Percentiles rank a stretch among this genome's conserved stretches.
These are phyloP conservation scores for Nannochloris sp. DNA, from an alignment of 139 green algal genomes.

Conservation along the genomic window DNA sequence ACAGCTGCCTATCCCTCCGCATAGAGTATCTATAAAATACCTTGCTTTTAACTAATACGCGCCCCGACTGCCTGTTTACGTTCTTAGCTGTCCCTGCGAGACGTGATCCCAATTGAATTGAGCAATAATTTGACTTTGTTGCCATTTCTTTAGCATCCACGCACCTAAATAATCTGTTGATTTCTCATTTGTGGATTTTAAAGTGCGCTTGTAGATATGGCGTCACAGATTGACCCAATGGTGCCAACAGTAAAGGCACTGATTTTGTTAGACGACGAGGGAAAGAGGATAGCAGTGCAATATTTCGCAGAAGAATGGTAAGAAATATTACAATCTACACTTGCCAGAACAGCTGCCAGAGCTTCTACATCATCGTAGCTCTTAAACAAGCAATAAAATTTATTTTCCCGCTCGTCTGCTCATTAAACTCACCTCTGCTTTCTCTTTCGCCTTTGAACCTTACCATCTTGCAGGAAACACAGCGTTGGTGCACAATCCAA, in stretches of 20 bases:
- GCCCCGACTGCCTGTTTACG: no score
- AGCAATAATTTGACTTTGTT: background rate
- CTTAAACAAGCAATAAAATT: no score
- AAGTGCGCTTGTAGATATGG: no score
- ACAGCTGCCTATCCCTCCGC: no score
- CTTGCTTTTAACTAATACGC: no score
- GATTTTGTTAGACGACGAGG: constrained; percentile 91
- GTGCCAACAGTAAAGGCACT: constrained; percentile 86
- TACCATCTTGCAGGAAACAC: background rate
- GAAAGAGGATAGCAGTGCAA: constrained; percentile 96
- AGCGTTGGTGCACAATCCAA: constrained; percentile 56
- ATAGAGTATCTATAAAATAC: no score
- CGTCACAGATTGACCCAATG: constrained; percentile 43
- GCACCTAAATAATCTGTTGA: background rate
- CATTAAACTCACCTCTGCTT: constrained; percentile 1
- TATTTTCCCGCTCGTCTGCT: no score
- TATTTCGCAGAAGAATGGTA: constrained; percentile 91
- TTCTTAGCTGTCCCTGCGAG: no score
- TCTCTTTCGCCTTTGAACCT: background rate
- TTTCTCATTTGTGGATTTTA: background rate
- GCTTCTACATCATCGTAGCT: no score
- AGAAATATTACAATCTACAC: no score
- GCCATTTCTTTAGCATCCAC: background rate
- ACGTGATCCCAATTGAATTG: background rate
- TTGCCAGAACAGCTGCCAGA: no score